Percentiles rank a stretch among this genome's conserved stretches.
These are phyloP conservation scores for Cladophialophora immunda DNA, from an alignment of 2,329 filamentous ascomycete species.

Conservation along the genomic window DNA sequence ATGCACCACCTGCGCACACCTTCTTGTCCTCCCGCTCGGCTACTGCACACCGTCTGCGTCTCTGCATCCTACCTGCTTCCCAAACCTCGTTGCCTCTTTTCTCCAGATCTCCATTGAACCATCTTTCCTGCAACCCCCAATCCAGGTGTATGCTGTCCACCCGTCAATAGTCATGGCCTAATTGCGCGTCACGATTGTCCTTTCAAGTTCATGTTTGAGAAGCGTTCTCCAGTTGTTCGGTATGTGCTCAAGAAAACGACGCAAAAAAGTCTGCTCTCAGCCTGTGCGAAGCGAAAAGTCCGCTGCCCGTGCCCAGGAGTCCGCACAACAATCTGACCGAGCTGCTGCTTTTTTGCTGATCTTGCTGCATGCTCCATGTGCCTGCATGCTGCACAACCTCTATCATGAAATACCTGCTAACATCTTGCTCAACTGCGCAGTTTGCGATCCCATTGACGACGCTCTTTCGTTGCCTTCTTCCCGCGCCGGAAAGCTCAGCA, in stretches of 20 bases:
- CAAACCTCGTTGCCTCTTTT: slow-evolving; percentile 37
- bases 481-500: slow-evolving; percentile 19
- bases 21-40: slow-evolving; percentile 38
- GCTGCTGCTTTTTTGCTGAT: slow-evolving; percentile 22
- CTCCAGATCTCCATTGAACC: slow-evolving; percentile 40
- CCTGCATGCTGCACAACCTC: slow-evolving; percentile 26
- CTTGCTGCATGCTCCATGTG: slow-evolving; percentile 28
- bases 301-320: slow-evolving; percentile 21
- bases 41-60: slow-evolving; percentile 39
- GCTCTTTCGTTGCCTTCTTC: slow-evolving; percentile 20
- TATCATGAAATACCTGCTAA: slow-evolving; percentile 23
- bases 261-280: slow-evolving; percentile 13
- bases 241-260: slow-evolving; percentile 24
- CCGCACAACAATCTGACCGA: slow-evolving; percentile 20
- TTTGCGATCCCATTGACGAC: slow-evolving; percentile 29
- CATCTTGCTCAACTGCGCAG: slow-evolving; percentile 18
- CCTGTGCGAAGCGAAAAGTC: slow-evolving; percentile 15
- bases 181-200: slow-evolving; percentile 32
- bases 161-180: slow-evolving; percentile 29
- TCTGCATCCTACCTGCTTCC: slow-evolving; percentile 38
- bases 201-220: slow-evolving; percentile 29
- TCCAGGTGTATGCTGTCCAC: slow-evolving; percentile 23
- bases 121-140: slow-evolving; percentile 33
- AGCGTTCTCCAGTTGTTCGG: slow-evolving; percentile 31
- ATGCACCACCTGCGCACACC: slow-evolving; percentile 38